These are phyloP conservation scores for Taxawa tesnikishii DNA, from an alignment of 2,329 filamentous ascomycete genomes.

Conservation along the genomic window DNA sequence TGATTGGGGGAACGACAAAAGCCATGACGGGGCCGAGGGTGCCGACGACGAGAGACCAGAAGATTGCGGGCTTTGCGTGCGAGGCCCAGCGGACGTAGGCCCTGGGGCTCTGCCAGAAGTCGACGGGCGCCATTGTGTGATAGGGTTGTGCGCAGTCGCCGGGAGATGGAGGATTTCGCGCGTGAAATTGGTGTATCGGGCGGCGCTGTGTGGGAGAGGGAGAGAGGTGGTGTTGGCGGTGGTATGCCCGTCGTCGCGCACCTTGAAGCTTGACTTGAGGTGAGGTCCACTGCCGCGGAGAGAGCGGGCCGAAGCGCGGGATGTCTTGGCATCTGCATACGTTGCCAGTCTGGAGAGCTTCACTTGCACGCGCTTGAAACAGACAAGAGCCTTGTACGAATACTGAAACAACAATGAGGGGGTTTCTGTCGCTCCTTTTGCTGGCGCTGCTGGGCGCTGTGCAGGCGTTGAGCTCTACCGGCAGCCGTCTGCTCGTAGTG, in stretches of 20 bases:
- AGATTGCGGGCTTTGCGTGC: slow-evolving; percentile 79
- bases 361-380: slow-evolving; percentile 4
- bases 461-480: slow-evolving; percentile 66
- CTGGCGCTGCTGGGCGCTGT: slow-evolving; percentile 54
- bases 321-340: slow-evolving; percentile 4
- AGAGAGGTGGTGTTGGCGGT: too few relatives aligned
- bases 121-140: slow-evolving; percentile 55
- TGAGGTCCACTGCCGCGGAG: too few relatives aligned
- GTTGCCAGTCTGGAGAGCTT: too few relatives aligned
- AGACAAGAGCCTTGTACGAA: background rate
- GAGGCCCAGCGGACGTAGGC: slow-evolving; percentile 81
- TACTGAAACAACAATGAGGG: slow-evolving; percentile 17
- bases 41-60: slow-evolving; percentile 74
- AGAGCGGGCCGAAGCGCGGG: too few relatives aligned
- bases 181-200: too few relatives aligned
- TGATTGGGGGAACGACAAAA: slow-evolving; percentile 59
- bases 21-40: slow-evolving; percentile 58
- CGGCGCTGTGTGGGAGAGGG: too few relatives aligned
- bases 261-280: too few relatives aligned
- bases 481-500: slow-evolving; percentile 71
- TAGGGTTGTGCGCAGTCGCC: too few relatives aligned
- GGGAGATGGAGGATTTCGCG: too few relatives aligned
- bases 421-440: slow-evolving; percentile 33
- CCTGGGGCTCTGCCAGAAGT: slow-evolving; percentile 75
- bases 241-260: too few relatives aligned